These are phyloP conservation scores for Ceratobasidium sp. DNA, from an alignment of 1,284 basidiomycete genomes.

Conservation along the genomic window DNA sequence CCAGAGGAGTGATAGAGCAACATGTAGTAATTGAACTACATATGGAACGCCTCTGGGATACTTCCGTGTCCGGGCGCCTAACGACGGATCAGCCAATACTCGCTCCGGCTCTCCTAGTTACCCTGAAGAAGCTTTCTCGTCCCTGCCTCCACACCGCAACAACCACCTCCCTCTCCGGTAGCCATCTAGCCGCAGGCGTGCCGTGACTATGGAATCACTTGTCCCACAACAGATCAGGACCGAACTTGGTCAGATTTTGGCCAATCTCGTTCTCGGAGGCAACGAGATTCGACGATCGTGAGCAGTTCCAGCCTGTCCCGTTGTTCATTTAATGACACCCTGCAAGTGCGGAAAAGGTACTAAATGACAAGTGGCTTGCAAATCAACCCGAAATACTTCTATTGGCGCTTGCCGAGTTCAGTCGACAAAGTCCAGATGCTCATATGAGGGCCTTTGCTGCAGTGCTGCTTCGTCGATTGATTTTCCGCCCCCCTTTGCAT, in stretches of 20 bases:
- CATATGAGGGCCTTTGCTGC: constrained; percentile 69
- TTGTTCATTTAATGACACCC: constrained; percentile 20
- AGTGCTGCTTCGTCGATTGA: constrained; percentile 77
- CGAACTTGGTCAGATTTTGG: constrained; percentile 77
- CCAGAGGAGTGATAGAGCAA: not conserved
- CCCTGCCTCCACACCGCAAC: not conserved
- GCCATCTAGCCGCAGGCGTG: too few relatives aligned
- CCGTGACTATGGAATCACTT: constrained; percentile 49
- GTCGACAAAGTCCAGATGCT: constrained; percentile 77
- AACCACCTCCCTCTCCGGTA: not conserved
- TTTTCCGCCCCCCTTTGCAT: constrained; percentile 67
- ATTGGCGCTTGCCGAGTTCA: constrained; percentile 79
- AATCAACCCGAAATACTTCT: constrained; percentile 81
- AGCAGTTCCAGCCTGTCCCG: constrained; percentile 51
- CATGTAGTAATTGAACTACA: too few relatives aligned
- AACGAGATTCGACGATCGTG: constrained; percentile 80
- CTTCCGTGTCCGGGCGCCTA: too few relatives aligned
- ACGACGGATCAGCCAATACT: too few relatives aligned
- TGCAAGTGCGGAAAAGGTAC: constrained; percentile 77
- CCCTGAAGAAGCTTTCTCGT: constrained; percentile 11
- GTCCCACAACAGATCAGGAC: constrained; percentile 50
- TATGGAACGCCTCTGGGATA: too few relatives aligned
- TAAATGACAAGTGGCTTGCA: constrained; percentile 75
- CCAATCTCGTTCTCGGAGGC: constrained; percentile 82
- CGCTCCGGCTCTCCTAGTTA: too few relatives aligned